Percentiles rank a stretch among this genome's conserved stretches.
phyloP scores from a whole-genome alignment of 768 basidiomycete species.

The Austroboletus eburneus region DNA sequence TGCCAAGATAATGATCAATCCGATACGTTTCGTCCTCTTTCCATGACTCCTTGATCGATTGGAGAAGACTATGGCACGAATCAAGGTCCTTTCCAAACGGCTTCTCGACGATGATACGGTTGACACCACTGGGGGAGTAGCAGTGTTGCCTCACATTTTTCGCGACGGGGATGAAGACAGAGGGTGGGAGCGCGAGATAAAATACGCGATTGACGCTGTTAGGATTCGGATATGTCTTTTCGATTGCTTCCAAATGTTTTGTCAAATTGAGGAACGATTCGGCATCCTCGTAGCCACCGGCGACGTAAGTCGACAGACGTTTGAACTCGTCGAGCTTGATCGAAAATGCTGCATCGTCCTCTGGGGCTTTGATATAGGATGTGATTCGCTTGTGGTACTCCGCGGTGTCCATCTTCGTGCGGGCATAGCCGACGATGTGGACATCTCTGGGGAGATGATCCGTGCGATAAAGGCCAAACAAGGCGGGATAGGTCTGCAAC shows the following conservation, averaged over 20 bases:
- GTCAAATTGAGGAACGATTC: conserved; percentile 75
- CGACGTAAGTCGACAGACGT: conserved; percentile 69
- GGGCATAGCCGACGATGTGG: conserved; percentile 94
- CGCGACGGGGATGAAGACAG: conserved; percentile 89
- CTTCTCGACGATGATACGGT: conserved; percentile 96
- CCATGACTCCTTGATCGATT: conserved; percentile 82
- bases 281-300: conserved; percentile 86
- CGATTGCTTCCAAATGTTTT: conserved; percentile 72
- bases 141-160: conserved; percentile 77
- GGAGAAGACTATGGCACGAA: conserved; percentile 74
- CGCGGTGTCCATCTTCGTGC: conserved; percentile 85
- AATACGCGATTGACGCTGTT: conserved; percentile 81
- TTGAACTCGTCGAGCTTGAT: conserved; percentile 81
- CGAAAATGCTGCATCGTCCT: conserved; percentile 48
- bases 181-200: conserved; percentile 97
- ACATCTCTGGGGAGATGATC: conserved; percentile 77
- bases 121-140: conserved; percentile 68
- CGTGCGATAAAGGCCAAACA: conserved; percentile 83
- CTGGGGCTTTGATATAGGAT: conserved; percentile 78
- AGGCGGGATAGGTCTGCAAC: conserved; percentile 85
- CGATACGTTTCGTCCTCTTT: conserved; percentile 97
- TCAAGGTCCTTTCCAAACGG: conserved; percentile 96
- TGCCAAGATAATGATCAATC: conserved; percentile 98
- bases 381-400: conserved; percentile 85
- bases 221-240: conserved; percentile 60